Base-by-base conservation (phyloP, 2,329 filamentous ascomycete genomes). In the Sporothrix luriei region DNA sequence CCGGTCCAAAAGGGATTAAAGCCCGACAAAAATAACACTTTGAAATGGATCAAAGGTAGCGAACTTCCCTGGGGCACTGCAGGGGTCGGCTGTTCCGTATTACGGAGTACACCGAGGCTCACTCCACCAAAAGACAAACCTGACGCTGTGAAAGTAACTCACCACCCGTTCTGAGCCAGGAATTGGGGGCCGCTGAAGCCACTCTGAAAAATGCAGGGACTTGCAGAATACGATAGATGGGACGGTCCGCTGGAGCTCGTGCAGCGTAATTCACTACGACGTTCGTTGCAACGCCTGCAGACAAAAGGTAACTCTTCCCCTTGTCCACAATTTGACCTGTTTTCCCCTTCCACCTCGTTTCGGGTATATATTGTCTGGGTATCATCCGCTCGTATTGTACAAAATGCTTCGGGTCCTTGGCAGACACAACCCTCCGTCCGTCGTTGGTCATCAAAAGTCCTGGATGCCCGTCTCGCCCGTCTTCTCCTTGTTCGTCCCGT, bases 391-490 rank as follows among this genome's bases (percentile, higher is more conserved):
- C 7, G 33, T 33, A 33, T 33, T 7, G 33, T 33, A 9, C 33
- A 33, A 33, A 33, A 33, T 33, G 33, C 33, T 33, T 33, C 6
- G 3, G 7, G 33, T 33, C 33, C 6, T 33, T 33, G 33, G 6
- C 6, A 7, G 5, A 33, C 3, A 33, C 9, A 33, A 33, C 9
- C 7, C 33, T 33, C 33, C 33, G 33, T 33, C 5, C 48, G 48
- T 49, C 48, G 19, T 21, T 6, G 19, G 26, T 19, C 40, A 14
- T 84, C 78, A 92, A 75, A 88, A 92, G 76, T 92, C 90, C 75
- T 92, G 90, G 26, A 92, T 78, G 0, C 90, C 90, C 24, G 90
- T 92, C 78, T 92, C 87, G 2, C 90, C 89, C 49, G 76, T 72
- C 55, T 80, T 73, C 64, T 19, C 88, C 68, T 33, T 19, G 3